A percentile compares a stretch with the other conserved stretches of the same genome.
These are phyloP conservation scores for Mycena epipterygia DNA, from an alignment of 768 basidiomycete species.

Conservation along the genomic window DNA sequence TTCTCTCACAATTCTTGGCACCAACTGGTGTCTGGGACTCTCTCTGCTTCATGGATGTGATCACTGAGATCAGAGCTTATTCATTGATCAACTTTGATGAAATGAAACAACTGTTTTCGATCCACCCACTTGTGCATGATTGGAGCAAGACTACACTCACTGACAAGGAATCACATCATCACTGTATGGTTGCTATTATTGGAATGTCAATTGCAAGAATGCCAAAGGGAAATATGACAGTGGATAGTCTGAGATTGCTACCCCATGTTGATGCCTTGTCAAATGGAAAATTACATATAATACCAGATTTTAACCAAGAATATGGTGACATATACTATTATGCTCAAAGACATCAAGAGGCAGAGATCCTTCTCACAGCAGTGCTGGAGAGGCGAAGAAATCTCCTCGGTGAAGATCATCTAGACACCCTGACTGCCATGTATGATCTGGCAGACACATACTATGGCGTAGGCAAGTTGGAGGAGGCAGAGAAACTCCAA, in stretches of 20 bases:
- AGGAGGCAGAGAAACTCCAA: too few relatives aligned
- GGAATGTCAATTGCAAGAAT: background rate
- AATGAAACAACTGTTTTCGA: background rate
- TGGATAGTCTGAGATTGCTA: background rate
- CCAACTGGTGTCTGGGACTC: background rate
- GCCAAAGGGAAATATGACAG: background rate
- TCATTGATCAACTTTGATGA: conserved; percentile 1
- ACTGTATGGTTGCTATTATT: background rate
- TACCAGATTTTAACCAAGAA: background rate
- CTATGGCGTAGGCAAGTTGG: too few relatives aligned
- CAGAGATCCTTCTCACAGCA: background rate
- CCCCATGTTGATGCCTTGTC: background rate
- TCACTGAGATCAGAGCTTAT: conserved; percentile 2
- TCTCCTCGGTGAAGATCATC: too few relatives aligned
- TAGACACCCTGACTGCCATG: too few relatives aligned
- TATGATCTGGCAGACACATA: too few relatives aligned
- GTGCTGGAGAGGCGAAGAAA: background rate
- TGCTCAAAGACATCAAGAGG: background rate
- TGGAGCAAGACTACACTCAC: background rate
- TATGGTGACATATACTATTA: background rate
- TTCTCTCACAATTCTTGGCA: background rate
- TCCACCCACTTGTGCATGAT: too few relatives aligned
- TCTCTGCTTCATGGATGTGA: background rate
- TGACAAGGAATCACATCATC: background rate
- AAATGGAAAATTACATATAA: background rate